Base-by-base conservation (phyloP, 2,329 filamentous ascomycete species). In the Sarocladium strictum region DNA sequence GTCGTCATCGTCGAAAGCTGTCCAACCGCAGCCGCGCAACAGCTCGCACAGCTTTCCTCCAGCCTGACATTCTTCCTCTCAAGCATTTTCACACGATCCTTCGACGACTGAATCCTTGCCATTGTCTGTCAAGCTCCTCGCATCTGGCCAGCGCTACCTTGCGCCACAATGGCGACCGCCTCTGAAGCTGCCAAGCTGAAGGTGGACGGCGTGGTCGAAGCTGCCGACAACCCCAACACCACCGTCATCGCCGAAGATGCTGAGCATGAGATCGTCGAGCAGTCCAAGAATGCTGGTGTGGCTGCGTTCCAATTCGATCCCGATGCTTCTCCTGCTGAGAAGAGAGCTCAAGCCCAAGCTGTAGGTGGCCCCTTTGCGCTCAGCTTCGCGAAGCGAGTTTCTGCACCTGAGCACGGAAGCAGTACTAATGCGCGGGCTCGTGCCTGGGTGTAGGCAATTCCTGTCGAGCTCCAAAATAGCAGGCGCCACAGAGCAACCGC, bases 261-360 rank as follows among this genome's bases (percentile, higher is more conserved):
- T 29, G 81, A 96, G 72, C 78, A 81, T 61, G 81, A 82, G 63
- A 79, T 97, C 50, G 78, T 96, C 24, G 77, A 89, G 54, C 85
- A 96, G 69, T 90, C 89, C 61, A 83, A 79, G 64, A 86, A 87
- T 63, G 89, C 87, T 12, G 94, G 94, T 40, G 83, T 87, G 23
- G 75, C 86, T 27, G 92, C 90, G 59, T 94, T 89, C 67, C 82
- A 85, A 58, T 99, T 97, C 73, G 81, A 99, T 66, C 90, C 94
- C 1, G 74, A 96, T 75, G 92, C 91, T 40, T 86, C 79, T 41
- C 80, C 87, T 1, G 89, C 91, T 67, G 80, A 96, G 70, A 99
- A 99, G 76, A 86, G 81, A 58, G 86, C 86, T 29, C 89, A 92
- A 67, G 86, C 87, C 21, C 77, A 80, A 77, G 81, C 85, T 66